Percentiles rank a stretch among this genome's conserved stretches.
Conservation (phyloP, 495 filamentous ascomycete species). For the Aspergillus incahuasiensis region DNA sequence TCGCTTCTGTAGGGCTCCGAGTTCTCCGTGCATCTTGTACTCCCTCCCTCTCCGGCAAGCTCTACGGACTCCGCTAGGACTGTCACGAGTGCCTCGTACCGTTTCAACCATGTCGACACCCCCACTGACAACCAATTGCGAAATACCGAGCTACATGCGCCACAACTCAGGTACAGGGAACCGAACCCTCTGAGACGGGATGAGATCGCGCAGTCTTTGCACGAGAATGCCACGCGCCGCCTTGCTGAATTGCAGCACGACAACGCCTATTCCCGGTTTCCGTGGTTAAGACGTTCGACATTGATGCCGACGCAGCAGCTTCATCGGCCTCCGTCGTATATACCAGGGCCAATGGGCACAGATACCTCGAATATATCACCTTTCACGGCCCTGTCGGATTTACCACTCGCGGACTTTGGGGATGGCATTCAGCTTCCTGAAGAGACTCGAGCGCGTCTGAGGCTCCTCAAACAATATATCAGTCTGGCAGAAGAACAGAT, state of each 20-base stretch:
- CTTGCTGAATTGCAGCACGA: slow-evolving; percentile 18
- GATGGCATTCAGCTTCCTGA: slow-evolving; percentile 5
- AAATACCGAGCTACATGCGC: slow-evolving; percentile 2
- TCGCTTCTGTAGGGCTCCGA: slow-evolving; percentile 27
- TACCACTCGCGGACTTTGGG: neutral
- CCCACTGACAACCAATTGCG: neutral
- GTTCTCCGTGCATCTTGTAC: slow-evolving; percentile 58
- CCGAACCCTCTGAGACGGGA: slow-evolving; percentile 8
- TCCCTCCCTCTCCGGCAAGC: slow-evolving; percentile 36
- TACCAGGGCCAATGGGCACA: neutral
- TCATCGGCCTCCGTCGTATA: slow-evolving; percentile 15
- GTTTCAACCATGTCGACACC: neutral
- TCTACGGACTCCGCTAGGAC: slow-evolving; percentile 6
- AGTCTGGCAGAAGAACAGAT: slow-evolving; percentile 37
- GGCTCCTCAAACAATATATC: slow-evolving; percentile 30
- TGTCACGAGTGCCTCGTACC: neutral
- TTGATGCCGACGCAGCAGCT: slow-evolving; percentile 2
- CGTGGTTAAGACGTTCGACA: neutral
- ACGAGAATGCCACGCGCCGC: slow-evolving; percentile 20
- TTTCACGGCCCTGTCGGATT: neutral
- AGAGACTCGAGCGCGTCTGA: slow-evolving; percentile 20
- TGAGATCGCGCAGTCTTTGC: slow-evolving; percentile 16
- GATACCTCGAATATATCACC: slow-evolving; percentile 6
- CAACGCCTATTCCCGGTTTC: neutral
- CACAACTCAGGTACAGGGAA: slow-evolving; percentile 15